Evolutionary conservation across 495 filamentous ascomycete species (phyloP), one percentile per base, ranked within the genome.

Genomic region (Aspergillus cristatus): DNA sequence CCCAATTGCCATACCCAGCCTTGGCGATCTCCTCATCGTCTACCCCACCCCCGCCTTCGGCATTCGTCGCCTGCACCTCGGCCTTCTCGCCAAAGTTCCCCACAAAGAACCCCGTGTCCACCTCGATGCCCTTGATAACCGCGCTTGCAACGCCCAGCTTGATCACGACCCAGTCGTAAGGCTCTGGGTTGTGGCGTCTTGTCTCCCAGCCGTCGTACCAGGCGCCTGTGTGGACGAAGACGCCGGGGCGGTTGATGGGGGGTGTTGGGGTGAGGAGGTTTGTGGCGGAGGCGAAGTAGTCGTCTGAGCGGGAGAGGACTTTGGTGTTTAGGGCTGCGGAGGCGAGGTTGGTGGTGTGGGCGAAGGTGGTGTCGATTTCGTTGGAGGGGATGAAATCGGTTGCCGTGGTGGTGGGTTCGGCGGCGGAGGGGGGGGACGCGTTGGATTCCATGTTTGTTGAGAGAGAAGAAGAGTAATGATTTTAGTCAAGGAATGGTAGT

Each of bases 141-240:
- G 84, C 88, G 6, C 78, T 82, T 7, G 82, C 74, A 7, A 89
- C 84, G 24, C 89, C 89, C 3, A 94, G 76, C 35, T 73, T 68
- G 34, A 94, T 77, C 25, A 89, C 74, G 1, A 87, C 86, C 79
- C 82, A 94, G 61, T 96, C 89, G 46, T 81, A 86, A 3, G 76
- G 72, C 17, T 76, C 68, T 0, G 71, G 60, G 56, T 96, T 96
- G 66, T 94, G 89, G 33, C 89, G 70, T 12, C 88, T 74, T 2
- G 87, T 94, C 58, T 96, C 89, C 89, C 88, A 95, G 16, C 88
- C 88, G 54, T 96, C 88, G 57, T 88, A 94, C 89, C 89, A 96
- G 15, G 86, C 84, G 42, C 88, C 88, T 7, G 85, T 75, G 51
- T 81, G 78, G 34, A 87, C 78, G 70, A 89, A 93, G 58, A 87